Evolutionary conservation across 2,329 filamentous ascomycete species (phyloP), one percentile per base, ranked within the genome.

Genomic region (Pleoardoris graminearum): DNA sequence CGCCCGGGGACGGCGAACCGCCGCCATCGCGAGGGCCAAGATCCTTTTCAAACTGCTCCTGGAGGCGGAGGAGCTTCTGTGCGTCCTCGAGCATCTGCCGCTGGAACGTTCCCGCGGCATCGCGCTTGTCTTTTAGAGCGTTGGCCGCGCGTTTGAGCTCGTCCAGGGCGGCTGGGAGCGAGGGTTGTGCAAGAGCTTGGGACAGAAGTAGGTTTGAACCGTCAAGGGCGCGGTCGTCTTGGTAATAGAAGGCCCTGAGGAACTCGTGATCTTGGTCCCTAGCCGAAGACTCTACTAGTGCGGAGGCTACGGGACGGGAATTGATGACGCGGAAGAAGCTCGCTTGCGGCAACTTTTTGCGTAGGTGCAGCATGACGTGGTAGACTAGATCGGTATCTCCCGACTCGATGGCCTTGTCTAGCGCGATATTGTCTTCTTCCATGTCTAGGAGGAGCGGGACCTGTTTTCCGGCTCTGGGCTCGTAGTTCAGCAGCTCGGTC

Each of bases 331-430:
- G 86, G 80, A 99, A 97, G 79, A 99, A 99, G 29, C 85, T 87
- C 1, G 93, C 91, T 1, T 97, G 80, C 0, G 94, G 90, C 7
- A 97, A 81, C 70, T 96, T 96, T 74, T 90, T 91, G 77, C 91
- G 94, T 32, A 99, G 79, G 55, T 93, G 87, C 7, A 96, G 77
- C 6, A 99, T 81, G 4, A 99, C 94, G 67, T 87, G 92, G 63
- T 90, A 87, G n/a, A 96, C 85, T 2, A 99, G 82, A 62, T 99
- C 94, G 0, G 92, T 93, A 68, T 99, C 94, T 16, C 93, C 93
- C 55, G 90, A 96, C 71, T 97, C 91, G 53, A 97, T 90, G 8
- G 94, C 93, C 73, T 97, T 99, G 78, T 97, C 93, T 0, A 99
- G 83, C 0, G 94, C 94, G 35, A 97, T 85, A 59, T 92, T 90